phyloP scores from a whole-genome alignment of 2,329 filamentous ascomycete species.

The Alternaria hordeiaustralica region DNA sequence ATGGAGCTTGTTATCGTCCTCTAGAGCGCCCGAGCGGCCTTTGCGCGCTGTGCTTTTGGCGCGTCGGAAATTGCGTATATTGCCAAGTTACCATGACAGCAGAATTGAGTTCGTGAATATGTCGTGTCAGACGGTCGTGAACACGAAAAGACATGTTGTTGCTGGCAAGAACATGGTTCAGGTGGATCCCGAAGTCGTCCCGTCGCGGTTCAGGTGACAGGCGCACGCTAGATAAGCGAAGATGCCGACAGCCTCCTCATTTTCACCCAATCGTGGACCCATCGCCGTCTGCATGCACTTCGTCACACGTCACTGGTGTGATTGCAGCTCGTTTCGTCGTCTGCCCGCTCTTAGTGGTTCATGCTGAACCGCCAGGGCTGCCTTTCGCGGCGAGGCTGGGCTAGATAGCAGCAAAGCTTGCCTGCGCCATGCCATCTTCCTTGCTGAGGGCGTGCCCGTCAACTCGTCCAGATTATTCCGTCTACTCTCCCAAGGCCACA shows the following conservation, averaged over 20 bases:
- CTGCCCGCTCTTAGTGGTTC: conserved; percentile 20
- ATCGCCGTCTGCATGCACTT: conserved; percentile 15
- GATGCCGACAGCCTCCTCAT: not conserved
- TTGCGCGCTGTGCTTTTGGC: not conserved
- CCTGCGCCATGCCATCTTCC: conserved; percentile 4
- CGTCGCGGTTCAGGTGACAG: conserved; percentile 3
- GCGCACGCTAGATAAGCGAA: conserved; percentile 5
- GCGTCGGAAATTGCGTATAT: not conserved
- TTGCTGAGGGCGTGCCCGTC: conserved; percentile 3
- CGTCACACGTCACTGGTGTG: conserved; percentile 21
- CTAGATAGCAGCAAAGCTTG: conserved; percentile 5
- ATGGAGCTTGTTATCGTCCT: not conserved
- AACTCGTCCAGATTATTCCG: not conserved
- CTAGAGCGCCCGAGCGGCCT: not conserved
- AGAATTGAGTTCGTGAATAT: not conserved
- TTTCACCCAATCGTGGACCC: conserved; percentile 5
- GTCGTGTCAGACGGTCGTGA: not conserved
- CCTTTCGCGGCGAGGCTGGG: conserved; percentile 14
- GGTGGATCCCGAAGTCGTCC: conserved; percentile 1
- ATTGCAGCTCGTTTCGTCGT: conserved; percentile 8
- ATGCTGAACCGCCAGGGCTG: conserved; percentile 19
- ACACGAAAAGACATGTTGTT: not conserved
- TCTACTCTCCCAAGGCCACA: not conserved
- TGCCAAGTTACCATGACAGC: not conserved
- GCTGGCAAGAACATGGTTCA: not conserved